Evolutionary conservation across 306 rosid genomes (phyloP).

Genomic region (Corylus avellana): DNA sequence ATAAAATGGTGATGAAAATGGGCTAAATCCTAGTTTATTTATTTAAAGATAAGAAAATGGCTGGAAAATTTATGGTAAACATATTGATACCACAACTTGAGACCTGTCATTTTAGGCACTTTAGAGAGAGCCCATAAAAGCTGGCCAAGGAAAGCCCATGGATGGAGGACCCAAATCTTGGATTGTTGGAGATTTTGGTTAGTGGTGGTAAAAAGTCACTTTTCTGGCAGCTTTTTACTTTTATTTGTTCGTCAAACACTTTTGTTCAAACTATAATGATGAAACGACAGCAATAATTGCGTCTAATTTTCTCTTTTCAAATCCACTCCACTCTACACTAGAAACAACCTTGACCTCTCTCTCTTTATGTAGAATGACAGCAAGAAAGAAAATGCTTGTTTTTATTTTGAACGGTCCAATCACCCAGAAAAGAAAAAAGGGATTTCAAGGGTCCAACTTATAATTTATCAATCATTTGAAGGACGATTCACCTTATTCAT

Average conservation of each 20-base stretch:
- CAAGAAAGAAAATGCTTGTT: background rate
- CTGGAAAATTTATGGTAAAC: no score
- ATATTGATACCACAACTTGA: no score
- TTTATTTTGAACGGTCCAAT: background rate
- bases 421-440: background rate
- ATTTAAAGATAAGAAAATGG: no score
- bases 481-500: no score
- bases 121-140: no score
- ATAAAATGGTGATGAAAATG: no score
- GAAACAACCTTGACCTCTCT: constrained; percentile 1
- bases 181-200: no score
- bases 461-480: background rate
- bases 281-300: constrained; percentile 3
- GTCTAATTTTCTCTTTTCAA: constrained; percentile 20
- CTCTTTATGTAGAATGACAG: background rate
- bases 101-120: no score
- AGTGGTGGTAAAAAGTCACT: constrained; percentile 31
- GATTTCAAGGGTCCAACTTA: background rate
- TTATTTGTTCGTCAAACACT: constrained; percentile 11
- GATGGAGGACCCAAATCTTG: no score
- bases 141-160: no score
- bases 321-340: background rate
- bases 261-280: constrained; percentile 21
- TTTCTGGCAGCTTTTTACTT: constrained; percentile 20
- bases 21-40: no score